Base-by-base conservation (phyloP, 106 monocot species). In the Allium sativum region DNA sequence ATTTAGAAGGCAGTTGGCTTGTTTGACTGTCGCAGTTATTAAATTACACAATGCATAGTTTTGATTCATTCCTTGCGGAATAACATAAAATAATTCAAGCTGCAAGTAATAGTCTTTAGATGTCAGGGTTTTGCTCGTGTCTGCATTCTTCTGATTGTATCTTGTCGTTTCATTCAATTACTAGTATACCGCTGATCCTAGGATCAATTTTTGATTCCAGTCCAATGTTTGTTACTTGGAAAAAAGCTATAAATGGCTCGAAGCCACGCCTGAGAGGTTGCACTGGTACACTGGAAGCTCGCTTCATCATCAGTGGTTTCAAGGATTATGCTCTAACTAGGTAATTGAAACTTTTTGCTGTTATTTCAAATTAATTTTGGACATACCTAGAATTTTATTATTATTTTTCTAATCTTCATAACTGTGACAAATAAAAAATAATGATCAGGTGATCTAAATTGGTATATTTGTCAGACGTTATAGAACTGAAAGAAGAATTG, bases 141-240 rank as follows among this genome's bases (percentile, higher is more conserved):
- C 42, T 18, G 44, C 44, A 61, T 9, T 40, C n/a, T 41, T 58
- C 15, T 60, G 45, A 47, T 62, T 21, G 21, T 46, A 47, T 48
- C 47, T 61, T 61, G 4, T 42, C 42, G 18, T 6, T 45, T 41
- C 45, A 45, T 8, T 61, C n/a, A 7, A 61, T 61, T 12, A 44
- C 44, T 59, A 59, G 42, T 45, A 6, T 20, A 48, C 56, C 46
- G 2, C 8, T 51, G 19, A 52, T 50, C 66, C 64, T 17, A 56
- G 18, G 12, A 71, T 40, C n/a, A 12, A 44, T 76, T 44, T 56
- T 19, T 67, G 53, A 60, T 75, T 84, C 65, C 88, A 91, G 96
- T 59, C 98, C 98, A 77, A 67, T 98, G 62, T 98, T 98, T 83
- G 92, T 98, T 48, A 98, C 98, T 62, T 98, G 98, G 98, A 98